Evolutionary conservation across 192 early-diverging fungal genomes (phyloP).

Genomic region (Lobosporangium transversale): DNA sequence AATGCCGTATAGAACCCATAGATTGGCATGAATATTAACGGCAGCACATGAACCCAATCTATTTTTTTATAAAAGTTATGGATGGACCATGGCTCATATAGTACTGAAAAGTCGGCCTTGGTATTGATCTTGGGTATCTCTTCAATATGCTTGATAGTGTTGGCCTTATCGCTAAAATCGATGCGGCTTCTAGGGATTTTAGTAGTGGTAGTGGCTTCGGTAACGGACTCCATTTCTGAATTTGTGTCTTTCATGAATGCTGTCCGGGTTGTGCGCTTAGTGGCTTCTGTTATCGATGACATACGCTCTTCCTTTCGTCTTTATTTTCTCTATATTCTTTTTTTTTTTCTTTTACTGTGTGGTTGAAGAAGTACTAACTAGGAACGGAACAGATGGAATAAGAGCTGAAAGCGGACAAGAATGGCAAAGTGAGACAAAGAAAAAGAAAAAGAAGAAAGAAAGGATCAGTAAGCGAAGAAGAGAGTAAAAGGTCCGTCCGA

Average conservation of each 20-base stretch:
- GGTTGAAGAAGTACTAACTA: no score
- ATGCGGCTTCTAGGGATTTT: background rate
- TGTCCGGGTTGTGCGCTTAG: no score
- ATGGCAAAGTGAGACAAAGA: background rate
- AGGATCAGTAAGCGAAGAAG: constrained; percentile 3
- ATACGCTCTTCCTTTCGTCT: no score
- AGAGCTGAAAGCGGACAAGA: background rate
- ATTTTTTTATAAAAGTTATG: constrained; percentile 61
- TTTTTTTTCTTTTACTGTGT: no score
- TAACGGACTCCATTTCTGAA: constrained; percentile 8
- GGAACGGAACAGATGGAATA: background rate
- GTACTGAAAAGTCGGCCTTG: constrained; percentile 34
- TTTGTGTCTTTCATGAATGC: no score
- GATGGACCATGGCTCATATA: constrained; percentile 48
- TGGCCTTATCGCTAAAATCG: constrained; percentile 14
- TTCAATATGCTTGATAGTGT: constrained; percentile 29
- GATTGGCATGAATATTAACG: constrained; percentile 74
- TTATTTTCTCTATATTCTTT: no score
- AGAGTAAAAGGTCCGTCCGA: background rate
- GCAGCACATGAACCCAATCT: constrained; percentile 74
- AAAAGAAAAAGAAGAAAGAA: background rate
- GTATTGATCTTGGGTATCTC: constrained; percentile 33
- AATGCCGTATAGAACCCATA: constrained; percentile 79
- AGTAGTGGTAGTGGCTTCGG: background rate
- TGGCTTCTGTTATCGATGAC: no score